These are phyloP conservation scores for Paracorniculantispora psalliotae DNA, from an alignment of 2,329 filamentous ascomycete species.

Conservation along the genomic window DNA sequence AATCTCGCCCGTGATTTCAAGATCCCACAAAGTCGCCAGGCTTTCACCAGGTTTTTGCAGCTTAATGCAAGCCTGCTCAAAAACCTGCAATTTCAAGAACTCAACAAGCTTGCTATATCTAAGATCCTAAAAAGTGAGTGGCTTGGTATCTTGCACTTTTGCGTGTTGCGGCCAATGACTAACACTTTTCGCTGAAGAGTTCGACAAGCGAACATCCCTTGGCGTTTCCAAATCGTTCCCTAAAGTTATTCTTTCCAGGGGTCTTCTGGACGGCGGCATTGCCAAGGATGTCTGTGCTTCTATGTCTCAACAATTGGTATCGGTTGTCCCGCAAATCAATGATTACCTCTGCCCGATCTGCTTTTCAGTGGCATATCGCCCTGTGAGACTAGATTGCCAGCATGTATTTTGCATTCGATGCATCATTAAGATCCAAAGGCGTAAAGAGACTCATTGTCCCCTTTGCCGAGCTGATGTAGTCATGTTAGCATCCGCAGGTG, in stretches of 20 bases:
- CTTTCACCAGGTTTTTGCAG: conserved; percentile 63
- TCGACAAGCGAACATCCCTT: conserved; percentile 78
- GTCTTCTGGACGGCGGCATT: conserved; percentile 60
- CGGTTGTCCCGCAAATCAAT: conserved; percentile 72
- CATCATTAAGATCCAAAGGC: conserved; percentile 72
- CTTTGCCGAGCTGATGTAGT: conserved; percentile 70
- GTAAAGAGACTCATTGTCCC: conserved; percentile 64
- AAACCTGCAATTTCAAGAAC: conserved; percentile 76
- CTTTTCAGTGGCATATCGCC: conserved; percentile 72
- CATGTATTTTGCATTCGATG: conserved; percentile 84
- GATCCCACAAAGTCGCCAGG: conserved; percentile 57
- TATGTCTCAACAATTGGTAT: conserved; percentile 66
- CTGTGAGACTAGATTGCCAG: conserved; percentile 68
- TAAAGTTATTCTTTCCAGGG: conserved; percentile 51
- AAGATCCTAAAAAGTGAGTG: conserved; percentile 80
- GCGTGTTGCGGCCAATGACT: conserved; percentile 4
- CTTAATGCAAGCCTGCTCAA: conserved; percentile 75
- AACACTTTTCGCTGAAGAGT: conserved; percentile 51
- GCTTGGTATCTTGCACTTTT: neutral
- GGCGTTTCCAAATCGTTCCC: conserved; percentile 62
- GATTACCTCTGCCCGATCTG: conserved; percentile 82
- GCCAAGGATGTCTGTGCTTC: conserved; percentile 72
- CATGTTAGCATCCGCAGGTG: conserved; percentile 62
- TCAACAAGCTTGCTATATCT: conserved; percentile 69
- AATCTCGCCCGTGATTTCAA: conserved; percentile 59